These are phyloP conservation scores for Sclerotinia borealis DNA, from an alignment of 2,329 filamentous ascomycete species.

Conservation along the genomic window DNA sequence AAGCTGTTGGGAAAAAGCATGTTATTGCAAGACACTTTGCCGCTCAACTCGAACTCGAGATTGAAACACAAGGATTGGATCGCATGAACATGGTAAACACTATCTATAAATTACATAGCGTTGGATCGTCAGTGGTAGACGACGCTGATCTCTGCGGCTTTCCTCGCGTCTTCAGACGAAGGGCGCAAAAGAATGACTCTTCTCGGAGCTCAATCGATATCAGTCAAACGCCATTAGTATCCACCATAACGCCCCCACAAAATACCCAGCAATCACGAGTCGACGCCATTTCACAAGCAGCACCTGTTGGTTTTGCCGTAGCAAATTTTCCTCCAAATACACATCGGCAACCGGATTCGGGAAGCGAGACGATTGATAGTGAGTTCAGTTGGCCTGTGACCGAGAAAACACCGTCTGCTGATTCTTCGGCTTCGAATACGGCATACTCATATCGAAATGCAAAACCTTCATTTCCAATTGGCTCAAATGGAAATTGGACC, in stretches of 20 bases:
- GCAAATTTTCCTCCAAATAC: not conserved
- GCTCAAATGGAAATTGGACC: not conserved
- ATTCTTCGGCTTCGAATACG: slow-evolving; percentile 9
- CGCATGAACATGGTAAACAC: not conserved
- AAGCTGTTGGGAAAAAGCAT: slow-evolving; percentile 66
- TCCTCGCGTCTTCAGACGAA: not conserved
- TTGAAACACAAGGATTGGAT: slow-evolving; percentile 42
- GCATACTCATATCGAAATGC: not conserved
- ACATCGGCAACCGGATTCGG: not conserved
- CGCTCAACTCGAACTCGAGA: slow-evolving; percentile 77
- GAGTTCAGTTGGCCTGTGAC: not conserved
- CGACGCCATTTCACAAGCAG: not conserved
- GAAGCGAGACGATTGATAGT: slow-evolving; percentile 8
- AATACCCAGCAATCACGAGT: not conserved
- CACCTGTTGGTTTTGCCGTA: no score
- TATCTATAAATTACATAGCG: not conserved
- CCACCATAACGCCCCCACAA: not conserved
- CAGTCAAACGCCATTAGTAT: not conserved
- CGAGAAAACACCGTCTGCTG: slow-evolving; percentile 13
- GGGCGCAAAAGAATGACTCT: not conserved
- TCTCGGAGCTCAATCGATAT: not conserved
- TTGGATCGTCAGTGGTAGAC: not conserved
- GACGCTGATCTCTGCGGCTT: not conserved
- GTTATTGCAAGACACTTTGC: slow-evolving; percentile 76
- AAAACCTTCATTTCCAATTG: not conserved